A percentile compares a stretch with the other conserved stretches of the same genome.
Conservation (phyloP, 164 flowering plant species). For the Chimonanthus praecox region DNA sequence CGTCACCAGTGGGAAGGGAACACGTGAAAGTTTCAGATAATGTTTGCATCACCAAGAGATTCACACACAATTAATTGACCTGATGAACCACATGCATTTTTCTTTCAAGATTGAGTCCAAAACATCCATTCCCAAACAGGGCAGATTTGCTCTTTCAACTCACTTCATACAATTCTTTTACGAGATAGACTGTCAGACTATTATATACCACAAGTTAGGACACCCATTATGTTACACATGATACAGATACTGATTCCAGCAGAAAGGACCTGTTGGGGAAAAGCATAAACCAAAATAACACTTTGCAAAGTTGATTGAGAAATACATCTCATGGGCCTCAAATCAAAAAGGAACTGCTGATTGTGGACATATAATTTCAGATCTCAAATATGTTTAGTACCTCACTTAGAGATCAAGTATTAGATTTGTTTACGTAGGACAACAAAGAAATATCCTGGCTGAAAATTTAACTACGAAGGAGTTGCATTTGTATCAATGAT, state of each 20-base stretch:
- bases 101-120: neutral
- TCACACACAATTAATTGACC: neutral
- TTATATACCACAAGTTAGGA: neutral
- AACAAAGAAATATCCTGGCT: neutral
- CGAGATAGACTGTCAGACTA: neutral
- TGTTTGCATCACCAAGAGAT: neutral
- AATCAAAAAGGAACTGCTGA: neutral
- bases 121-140: neutral
- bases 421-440: neutral
- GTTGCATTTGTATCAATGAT: neutral
- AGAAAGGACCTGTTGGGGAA: neutral
- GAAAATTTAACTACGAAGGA: neutral
- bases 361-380: neutral
- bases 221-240: neutral
- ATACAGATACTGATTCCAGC: neutral
- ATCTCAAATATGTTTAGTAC: neutral
- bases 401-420: neutral
- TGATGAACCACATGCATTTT: neutral
- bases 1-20: too few relatives aligned
- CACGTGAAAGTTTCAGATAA: too few relatives aligned
- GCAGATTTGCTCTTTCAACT: neutral
- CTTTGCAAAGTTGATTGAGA: too few relatives aligned
- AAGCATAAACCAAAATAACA: neutral
- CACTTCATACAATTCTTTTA: neutral
- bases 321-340: neutral